phyloP scores from a whole-genome alignment of 176 grass and related monocot species.

The Tillandsia fasciculata region DNA sequence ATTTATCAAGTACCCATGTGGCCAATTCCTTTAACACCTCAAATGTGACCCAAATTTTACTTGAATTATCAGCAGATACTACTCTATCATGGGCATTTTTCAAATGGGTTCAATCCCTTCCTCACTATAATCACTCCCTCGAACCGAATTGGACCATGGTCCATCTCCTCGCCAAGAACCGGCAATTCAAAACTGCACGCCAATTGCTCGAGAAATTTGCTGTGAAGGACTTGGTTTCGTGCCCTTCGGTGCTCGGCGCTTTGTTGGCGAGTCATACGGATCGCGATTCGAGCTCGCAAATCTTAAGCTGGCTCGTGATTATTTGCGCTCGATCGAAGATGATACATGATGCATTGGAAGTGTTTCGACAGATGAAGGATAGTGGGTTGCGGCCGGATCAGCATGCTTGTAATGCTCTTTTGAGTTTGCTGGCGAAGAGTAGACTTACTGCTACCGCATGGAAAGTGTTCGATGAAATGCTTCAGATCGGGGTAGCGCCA shows the following conservation, averaged over 20 bases:
- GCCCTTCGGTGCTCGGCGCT: constrained; percentile 24
- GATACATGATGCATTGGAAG: constrained; percentile 32
- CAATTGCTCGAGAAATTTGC: constrained; percentile 32
- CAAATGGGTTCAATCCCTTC: constrained; percentile 30
- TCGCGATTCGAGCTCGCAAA: constrained; percentile 18
- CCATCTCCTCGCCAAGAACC: constrained; percentile 23
- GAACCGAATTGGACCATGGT: constrained; percentile 41
- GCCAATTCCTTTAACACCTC: constrained; percentile 20
- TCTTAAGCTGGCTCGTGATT: constrained; percentile 34
- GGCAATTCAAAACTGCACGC: constrained; percentile 20
- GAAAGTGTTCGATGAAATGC: constrained; percentile 60
- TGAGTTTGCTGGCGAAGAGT: constrained; percentile 45
- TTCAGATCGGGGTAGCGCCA: constrained; percentile 19
- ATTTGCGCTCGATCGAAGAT: constrained; percentile 21
- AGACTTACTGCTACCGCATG: constrained; percentile 53
- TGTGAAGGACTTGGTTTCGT: constrained; percentile 29
- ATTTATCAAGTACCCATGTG: constrained; percentile 15
- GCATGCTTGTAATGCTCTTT: constrained; percentile 53
- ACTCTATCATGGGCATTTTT: constrained; percentile 35
- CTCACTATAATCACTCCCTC: constrained; percentile 41
- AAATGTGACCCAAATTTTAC: constrained; percentile 29
- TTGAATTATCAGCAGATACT: constrained; percentile 23
- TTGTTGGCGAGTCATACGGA: constrained; percentile 14
- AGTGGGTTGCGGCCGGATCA: constrained; percentile 26
- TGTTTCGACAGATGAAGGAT: constrained; percentile 32